Base-by-base conservation (phyloP, 495 filamentous ascomycete genomes). In the Podospora anserina region DNA sequence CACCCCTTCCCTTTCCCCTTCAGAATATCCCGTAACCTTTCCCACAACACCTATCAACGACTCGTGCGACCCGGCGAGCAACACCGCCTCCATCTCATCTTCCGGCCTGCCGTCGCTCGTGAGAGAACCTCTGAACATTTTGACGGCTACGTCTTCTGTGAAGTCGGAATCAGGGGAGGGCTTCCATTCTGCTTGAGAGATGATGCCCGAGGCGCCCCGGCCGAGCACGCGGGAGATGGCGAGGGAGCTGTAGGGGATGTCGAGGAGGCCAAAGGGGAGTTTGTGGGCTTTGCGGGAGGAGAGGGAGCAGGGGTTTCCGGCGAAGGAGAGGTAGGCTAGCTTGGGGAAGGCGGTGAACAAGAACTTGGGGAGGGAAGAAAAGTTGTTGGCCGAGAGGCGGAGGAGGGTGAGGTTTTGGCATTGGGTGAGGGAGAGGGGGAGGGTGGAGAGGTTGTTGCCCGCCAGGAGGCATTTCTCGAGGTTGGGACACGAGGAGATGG, bases 391-490 rank as follows among this genome's bases (percentile, higher is more conserved):
- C 30, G 76, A 80, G 20, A 83, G 69, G n/a, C 81, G 66, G 18
- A 84, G 68, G 30, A 81, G 71, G 15, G 72, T 73, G 54, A 84
- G 77, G 57, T 83, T 79, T 59, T 73, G 75, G 73, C 80, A 83
- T 15, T 71, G 70, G 2, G 71, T 70, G 78, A 85, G 80, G 65
- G 77, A 76, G 7, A 56, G 64, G 7, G 82, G 82, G 2, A 85
- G 68, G 49, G 60, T 23, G 0, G 61, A 67, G 27, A 83, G 70
- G 11, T 66, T 70, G 72, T 83, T 82, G 0, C 80, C 80, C 15
- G 81, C 75, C 6, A 84, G 66, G 78, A 82, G 79, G 67, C 80
- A 81, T 65, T 81, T 79, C 64, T 82, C 76, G 6, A 84, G 69
- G 16, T 74, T 71, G 19, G 67, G 63, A 66, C 82, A 83, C 23